Evolutionary conservation across 768 basidiomycete species (phyloP), one percentile per base, ranked within the genome.

Genomic region (Cystobasidium tubakii): DNA sequence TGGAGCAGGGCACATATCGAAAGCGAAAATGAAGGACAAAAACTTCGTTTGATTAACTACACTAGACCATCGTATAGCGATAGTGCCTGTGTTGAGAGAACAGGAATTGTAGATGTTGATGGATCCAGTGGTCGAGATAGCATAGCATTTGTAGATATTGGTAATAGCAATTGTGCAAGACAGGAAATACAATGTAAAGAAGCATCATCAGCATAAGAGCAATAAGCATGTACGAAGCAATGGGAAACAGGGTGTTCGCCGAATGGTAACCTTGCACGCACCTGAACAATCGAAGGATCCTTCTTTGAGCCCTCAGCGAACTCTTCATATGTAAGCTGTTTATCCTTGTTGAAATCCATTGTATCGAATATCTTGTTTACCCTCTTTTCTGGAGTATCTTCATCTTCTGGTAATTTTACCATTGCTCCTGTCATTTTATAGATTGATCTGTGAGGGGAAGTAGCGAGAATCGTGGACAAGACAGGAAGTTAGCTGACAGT

Each of bases 401-500:
- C 96, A 80, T 98, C 96, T 46, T 88, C 84, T n/a, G 96, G 94
- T 25, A 98, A 87, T 81, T 93, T 94, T 76, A 98, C 95, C 94
- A 98, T 97, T 82, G 94, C 88, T 23, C 96, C 96, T 2, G 96
- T 98, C 96, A 99, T 98, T 86, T 95, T 97, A 86, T 98, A 99
- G 83, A 99, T 99, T 55, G 92, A 89, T 79, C 63, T 64, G 62
- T 10, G 62, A 10, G 34, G 21, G 31, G 21, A 21, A 64, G 27
- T 9, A 10, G 17, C 31, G 23, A 43, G 19, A n/a, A n/a, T n/a
- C n/a, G n/a, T n/a, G n/a, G n/a, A n/a, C n/a, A n/a, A n/a, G n/a
- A n/a, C n/a, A n/a, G n/a, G n/a, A n/a, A n/a, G n/a, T n/a, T n/a
- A n/a, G n/a, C n/a, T n/a, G n/a, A n/a, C n/a, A n/a, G n/a, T n/a